Evolutionary conservation across 75 land plant genomes (phyloP), one percentile per base, ranked within the genome.

Genomic region (Cupressus sempervirens): DNA sequence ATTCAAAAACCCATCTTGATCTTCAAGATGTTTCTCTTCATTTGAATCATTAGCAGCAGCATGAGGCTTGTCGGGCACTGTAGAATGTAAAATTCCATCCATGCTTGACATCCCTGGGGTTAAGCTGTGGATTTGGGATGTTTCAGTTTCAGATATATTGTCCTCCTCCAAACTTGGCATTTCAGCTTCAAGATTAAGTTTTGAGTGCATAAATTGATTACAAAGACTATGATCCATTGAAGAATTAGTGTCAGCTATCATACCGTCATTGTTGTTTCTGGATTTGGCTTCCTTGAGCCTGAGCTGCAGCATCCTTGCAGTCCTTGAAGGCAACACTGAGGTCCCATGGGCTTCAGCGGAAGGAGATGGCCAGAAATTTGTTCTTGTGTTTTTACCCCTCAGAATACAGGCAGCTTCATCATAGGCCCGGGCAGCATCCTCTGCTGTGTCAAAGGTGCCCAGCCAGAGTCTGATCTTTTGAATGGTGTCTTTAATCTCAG

Each of bases 401-500:
- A 93, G 89, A 81, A 91, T 58, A 68, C 94, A 90, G n/a, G 94
- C 94, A 20, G 94, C 94, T 83, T 91, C 92, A 65, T 93, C 94
- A 75, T 93, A 93, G n/a, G 94, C 94, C 38, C 91, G 85, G 6
- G 94, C 94, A 1, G 93, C 94, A 76, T 91, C 93, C 73, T 90
- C 93, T 9, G 93, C 93, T 15, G 93, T 90, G 20, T 92, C 89
- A 72, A 90, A 92, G 2, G 94, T 93, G 23, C 94, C 94, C 15
- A 93, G 81, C 94, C 94, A 93, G 6, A 93, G 87, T 53, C 94
- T 89, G n/a, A 93, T 93, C 85, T 93, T 93, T 87, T 93, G 94
- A 50, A 90, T 93, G 43, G 94, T 93, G 85, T 93, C 94, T 83
- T 93, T 93, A 84, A 93, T 93, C 82, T 93, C 94, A 35, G 94